These are phyloP conservation scores for Saturnispora dispora DNA, from an alignment of 805 yeast genomes.

Conservation along the genomic window DNA sequence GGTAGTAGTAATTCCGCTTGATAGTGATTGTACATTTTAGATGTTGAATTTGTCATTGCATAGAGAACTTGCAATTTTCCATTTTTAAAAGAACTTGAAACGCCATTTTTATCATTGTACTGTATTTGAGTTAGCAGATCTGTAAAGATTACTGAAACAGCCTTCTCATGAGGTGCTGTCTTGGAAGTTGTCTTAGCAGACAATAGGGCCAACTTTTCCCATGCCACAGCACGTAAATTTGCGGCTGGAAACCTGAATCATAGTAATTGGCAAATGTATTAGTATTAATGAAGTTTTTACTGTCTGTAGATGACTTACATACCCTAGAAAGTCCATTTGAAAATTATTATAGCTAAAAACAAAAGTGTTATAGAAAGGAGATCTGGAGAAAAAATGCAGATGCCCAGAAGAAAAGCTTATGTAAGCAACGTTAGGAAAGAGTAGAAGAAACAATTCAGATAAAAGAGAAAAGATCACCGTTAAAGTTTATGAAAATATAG, in stretches of 20 bases:
- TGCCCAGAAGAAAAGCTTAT: neutral
- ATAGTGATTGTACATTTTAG: slow-evolving; percentile 24
- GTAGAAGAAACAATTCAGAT: neutral
- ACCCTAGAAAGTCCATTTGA: slow-evolving; percentile 19
- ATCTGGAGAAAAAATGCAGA: neutral
- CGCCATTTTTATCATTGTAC: neutral
- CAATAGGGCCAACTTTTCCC: slow-evolving; percentile 29
- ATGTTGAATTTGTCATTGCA: slow-evolving; percentile 45
- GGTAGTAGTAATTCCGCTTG: slow-evolving; percentile 37
- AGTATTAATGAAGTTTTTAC: neutral
- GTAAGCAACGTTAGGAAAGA: neutral
- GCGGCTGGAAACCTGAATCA: slow-evolving; percentile 27
- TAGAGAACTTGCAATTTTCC: slow-evolving; percentile 42
- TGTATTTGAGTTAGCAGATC: neutral
- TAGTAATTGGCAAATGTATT: neutral
- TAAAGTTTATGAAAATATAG: neutral
- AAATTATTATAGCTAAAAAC: neutral
- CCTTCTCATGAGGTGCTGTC: slow-evolving; percentile 14
- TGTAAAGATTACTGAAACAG: slow-evolving; percentile 20
- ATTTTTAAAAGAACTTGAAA: neutral
- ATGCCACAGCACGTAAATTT: slow-evolving; percentile 30
- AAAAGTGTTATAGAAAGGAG: neutral
- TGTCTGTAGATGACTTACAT: slow-evolving; percentile 5
- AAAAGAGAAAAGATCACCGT: neutral
- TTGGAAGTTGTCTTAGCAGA: slow-evolving; percentile 21